Conservation (phyloP, 2,329 filamentous ascomycete species). For the Emergomyces pasteurianus region DNA sequence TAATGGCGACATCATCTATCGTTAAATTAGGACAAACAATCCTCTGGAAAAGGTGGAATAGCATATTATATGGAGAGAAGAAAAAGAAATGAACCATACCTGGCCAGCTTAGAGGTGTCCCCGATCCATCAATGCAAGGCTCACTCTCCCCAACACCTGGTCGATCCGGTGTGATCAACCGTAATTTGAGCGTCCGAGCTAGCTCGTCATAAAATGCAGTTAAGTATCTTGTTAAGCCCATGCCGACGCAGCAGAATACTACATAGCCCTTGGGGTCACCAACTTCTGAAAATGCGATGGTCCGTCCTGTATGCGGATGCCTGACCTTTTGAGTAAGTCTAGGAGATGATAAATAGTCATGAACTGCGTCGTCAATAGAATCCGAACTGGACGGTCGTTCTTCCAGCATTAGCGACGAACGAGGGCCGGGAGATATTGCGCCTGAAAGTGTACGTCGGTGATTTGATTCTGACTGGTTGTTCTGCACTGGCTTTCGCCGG, state of each 20-base stretch:
- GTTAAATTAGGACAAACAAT: conserved; percentile 27
- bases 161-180: conserved; percentile 85
- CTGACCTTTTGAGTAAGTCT: conserved; percentile 77
- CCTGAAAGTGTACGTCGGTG: conserved; percentile 29
- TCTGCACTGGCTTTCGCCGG: conserved; percentile 19
- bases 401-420: conserved; percentile 3
- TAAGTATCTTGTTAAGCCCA: conserved; percentile 92
- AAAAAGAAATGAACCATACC: conserved; percentile 42
- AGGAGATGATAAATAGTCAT: conserved; percentile 70
- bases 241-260: conserved; percentile 93
- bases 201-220: conserved; percentile 97
- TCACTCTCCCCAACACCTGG: conserved; percentile 92
- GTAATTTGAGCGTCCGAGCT: conserved; percentile 72
- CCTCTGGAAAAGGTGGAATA: conserved; percentile 15
- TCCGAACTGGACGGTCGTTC: conserved; percentile 62
- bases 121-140: conserved; percentile 65
- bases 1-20: conserved; percentile 72
- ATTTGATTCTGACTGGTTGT: conserved; percentile 13
- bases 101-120: conserved; percentile 86
- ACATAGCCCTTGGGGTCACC: conserved; percentile 84
- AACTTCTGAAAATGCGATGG: conserved; percentile 93
- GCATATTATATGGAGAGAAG: conserved; percentile 5
- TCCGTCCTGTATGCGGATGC: conserved; percentile 72
- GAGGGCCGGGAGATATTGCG: conserved; percentile 4
- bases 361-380: conserved; percentile 78